A percentile compares a stretch with the other conserved stretches of the same genome.
Conservation (phyloP, 2,329 filamentous ascomycete genomes). For the Alternaria viburni region DNA sequence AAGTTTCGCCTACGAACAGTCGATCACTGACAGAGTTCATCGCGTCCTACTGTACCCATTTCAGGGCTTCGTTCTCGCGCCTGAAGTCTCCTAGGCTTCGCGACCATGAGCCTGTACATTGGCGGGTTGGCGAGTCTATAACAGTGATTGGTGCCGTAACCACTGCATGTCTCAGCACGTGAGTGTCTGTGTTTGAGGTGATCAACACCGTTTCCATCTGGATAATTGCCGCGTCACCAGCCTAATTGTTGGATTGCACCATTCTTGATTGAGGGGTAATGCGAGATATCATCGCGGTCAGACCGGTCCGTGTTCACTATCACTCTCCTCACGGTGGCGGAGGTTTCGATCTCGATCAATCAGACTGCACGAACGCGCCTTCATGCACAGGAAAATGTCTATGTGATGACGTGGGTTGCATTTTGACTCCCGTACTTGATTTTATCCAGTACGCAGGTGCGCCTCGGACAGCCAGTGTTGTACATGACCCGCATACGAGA, state of each 20-base stretch:
- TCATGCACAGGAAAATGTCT: background rate
- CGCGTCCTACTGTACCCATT: background rate
- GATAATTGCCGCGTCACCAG: background rate
- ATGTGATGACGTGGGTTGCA: background rate
- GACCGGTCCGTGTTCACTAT: background rate
- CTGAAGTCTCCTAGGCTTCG: background rate
- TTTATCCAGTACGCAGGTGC: background rate
- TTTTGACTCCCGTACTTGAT: background rate
- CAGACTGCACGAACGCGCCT: background rate
- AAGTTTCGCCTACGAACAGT: background rate
- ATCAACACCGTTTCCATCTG: background rate
- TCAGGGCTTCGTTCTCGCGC: background rate
- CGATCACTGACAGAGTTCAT: background rate
- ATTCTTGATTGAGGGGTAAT: background rate
- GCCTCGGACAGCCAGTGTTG: background rate
- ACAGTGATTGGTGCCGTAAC: background rate
- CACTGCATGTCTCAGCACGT: background rate
- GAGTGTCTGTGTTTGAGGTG: background rate
- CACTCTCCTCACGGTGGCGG: background rate
- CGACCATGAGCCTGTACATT: background rate
- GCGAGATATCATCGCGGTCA: background rate
- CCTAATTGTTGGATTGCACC: background rate
- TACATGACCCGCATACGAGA: conserved; percentile 6
- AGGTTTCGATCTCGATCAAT: background rate
- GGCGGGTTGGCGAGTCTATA: background rate